These are phyloP conservation scores for Hyphodiscus sp. DNA, from an alignment of 2,329 filamentous ascomycete species.

Conservation along the genomic window DNA sequence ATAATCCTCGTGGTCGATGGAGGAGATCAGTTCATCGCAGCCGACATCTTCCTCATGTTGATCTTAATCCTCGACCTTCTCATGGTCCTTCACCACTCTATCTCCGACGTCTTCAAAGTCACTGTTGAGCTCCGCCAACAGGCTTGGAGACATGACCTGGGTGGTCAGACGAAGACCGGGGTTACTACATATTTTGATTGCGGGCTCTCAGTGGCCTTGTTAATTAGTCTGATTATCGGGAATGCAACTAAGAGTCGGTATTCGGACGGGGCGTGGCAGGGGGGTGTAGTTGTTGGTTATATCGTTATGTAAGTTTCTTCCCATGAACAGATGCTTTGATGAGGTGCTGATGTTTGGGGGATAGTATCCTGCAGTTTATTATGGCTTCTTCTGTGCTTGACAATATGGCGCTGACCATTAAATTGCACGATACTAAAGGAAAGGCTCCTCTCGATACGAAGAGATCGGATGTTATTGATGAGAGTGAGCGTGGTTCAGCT, in stretches of 20 bases:
- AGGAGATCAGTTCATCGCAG: not conserved
- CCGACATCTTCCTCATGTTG: conserved; percentile 5
- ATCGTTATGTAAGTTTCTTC: conserved; percentile 13
- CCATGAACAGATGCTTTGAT: not conserved
- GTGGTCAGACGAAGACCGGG: conserved; percentile 1
- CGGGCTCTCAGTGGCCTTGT: conserved; percentile 4
- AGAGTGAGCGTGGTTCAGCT: conserved; percentile 6
- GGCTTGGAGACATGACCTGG: conserved; percentile 2
- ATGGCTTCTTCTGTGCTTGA: not conserved
- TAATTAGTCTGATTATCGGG: conserved; percentile 7
- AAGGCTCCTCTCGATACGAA: conserved; percentile 10
- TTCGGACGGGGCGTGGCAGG: not conserved
- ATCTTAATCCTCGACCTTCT: conserved; percentile 11
- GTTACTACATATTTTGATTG: conserved; percentile 8
- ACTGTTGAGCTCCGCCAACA: conserved; percentile 11
- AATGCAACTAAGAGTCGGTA: not conserved
- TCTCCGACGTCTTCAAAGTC: conserved; percentile 11
- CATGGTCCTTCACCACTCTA: conserved; percentile 5
- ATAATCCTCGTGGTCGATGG: not conserved
- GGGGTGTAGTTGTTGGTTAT: conserved; percentile 11
- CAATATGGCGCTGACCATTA: conserved; percentile 39
- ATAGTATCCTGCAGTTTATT: not conserved
- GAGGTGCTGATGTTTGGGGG: not conserved
- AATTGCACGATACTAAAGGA: conserved; percentile 6
- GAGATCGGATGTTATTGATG: not conserved